Evolutionary conservation across 768 basidiomycete species (phyloP).

Genomic region (Auricularia auricula-judae): DNA sequence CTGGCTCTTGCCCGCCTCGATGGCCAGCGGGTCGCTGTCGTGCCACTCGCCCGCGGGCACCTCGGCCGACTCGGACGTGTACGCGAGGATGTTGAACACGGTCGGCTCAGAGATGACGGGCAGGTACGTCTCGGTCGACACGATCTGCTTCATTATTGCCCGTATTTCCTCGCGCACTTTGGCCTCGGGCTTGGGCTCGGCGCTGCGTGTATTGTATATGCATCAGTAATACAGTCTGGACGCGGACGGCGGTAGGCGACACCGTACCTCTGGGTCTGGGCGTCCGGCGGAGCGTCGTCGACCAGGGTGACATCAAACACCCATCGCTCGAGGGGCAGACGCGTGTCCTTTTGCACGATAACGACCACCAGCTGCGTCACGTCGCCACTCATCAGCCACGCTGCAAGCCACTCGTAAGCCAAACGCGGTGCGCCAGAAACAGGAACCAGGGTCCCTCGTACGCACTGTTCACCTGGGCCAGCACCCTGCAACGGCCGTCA

Average conservation of each 20-base stretch:
- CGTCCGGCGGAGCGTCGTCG: conserved; percentile 39
- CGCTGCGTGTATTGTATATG: background rate
- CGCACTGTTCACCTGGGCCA: conserved; percentile 87
- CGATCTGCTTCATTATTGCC: conserved; percentile 96
- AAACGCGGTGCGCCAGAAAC: background rate
- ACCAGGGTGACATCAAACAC: conserved; percentile 91
- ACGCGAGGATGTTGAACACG: conserved; percentile 96
- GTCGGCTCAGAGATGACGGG: conserved; percentile 91
- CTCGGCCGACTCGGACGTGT: conserved; percentile 85
- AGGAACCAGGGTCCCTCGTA: background rate
- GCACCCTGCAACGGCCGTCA: conserved; percentile 43
- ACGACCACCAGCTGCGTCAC: conserved; percentile 92
- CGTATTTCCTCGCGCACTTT: conserved; percentile 97
- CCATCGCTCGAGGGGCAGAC: conserved; percentile 91
- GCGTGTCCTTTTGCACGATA: conserved; percentile 90
- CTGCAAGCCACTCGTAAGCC: conserved; percentile 27
- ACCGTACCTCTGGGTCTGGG: background rate
- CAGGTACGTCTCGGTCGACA: conserved; percentile 91
- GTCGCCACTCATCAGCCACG: conserved; percentile 87
- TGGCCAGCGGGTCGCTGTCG: conserved; percentile 85
- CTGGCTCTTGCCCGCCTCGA: conserved; percentile 87
- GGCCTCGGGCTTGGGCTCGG: conserved; percentile 58
- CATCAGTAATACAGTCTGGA: conserved; percentile 1
- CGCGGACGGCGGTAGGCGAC: background rate
- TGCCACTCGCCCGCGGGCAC: conserved; percentile 92